These are phyloP conservation scores for Kwoniella heveanensis DNA, from an alignment of 768 basidiomycete genomes.

Conservation along the genomic window DNA sequence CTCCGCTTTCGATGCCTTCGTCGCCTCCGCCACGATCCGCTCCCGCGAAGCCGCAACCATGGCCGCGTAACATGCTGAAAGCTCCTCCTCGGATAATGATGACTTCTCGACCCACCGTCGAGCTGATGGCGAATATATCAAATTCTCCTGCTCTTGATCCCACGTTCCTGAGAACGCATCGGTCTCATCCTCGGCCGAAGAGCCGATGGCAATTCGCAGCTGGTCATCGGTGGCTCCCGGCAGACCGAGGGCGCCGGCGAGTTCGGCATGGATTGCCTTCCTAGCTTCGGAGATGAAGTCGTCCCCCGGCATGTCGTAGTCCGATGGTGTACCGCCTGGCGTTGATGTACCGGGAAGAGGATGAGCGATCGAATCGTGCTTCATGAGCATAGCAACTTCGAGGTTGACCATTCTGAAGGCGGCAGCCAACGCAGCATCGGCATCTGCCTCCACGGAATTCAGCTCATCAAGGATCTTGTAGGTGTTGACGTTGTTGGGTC, in stretches of 20 bases:
- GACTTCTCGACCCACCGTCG: constrained; percentile 70
- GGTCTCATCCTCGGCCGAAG: constrained; percentile 66
- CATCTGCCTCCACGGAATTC: constrained; percentile 55
- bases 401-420: constrained; percentile 70
- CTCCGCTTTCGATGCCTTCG: constrained; percentile 78
- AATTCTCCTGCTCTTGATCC: constrained; percentile 67
- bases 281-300: constrained; percentile 72
- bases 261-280: constrained; percentile 72
- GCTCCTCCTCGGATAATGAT: constrained; percentile 46
- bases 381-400: constrained; percentile 76
- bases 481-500: constrained; percentile 80
- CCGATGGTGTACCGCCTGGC: constrained; percentile 67
- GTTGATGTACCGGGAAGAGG: constrained; percentile 84
- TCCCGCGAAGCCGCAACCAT: constrained; percentile 68
- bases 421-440: constrained; percentile 57
- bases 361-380: constrained; percentile 83
- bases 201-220: constrained; percentile 72
- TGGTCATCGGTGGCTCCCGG: constrained; percentile 78
- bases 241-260: constrained; percentile 78
- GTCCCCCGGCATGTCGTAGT: constrained; percentile 68
- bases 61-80: constrained; percentile 65
- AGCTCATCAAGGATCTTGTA: constrained; percentile 67
- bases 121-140: constrained; percentile 66
- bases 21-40: constrained; percentile 75
- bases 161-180: constrained; percentile 64